Percentiles rank a stretch among this genome's conserved stretches.
Evolutionary conservation across 2,329 filamentous ascomycete species (phyloP).

Genomic region (Pseudofabraea citricarpa): DNA sequence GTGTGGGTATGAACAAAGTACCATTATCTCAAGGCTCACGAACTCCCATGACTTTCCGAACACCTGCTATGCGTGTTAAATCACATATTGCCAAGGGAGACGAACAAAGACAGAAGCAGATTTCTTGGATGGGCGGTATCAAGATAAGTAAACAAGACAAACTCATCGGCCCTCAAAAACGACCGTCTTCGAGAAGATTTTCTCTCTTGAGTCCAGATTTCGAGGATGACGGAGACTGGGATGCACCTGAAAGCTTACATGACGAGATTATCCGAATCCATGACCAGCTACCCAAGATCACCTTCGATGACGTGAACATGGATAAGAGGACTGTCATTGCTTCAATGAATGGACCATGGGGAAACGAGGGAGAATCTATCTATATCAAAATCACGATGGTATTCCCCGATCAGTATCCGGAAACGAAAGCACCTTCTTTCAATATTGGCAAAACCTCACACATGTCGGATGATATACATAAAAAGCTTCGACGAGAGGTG

Average conservation of each 20-base stretch:
- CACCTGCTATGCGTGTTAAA: slow-evolving; percentile 27
- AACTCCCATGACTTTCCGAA: slow-evolving; percentile 18
- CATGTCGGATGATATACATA: slow-evolving; percentile 52
- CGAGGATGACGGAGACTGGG: slow-evolving; percentile 43
- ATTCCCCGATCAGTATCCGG: slow-evolving; percentile 56
- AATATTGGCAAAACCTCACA: slow-evolving; percentile 57
- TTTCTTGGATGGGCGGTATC: slow-evolving; percentile 67
- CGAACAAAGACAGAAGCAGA: slow-evolving; percentile 47
- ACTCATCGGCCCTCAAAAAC: slow-evolving; percentile 11
- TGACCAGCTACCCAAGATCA: slow-evolving; percentile 57
- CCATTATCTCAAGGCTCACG: slow-evolving; percentile 30
- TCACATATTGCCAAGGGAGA: slow-evolving; percentile 22
- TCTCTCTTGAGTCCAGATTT: slow-evolving; percentile 27
- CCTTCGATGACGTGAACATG: slow-evolving; percentile 61
- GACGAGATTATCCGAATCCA: slow-evolving; percentile 61
- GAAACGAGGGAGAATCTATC: slow-evolving; percentile 48
- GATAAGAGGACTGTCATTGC: slow-evolving; percentile 52
- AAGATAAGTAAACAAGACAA: slow-evolving; percentile 44
- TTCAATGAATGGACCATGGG: slow-evolving; percentile 64
- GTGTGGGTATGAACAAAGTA: slow-evolving; percentile 35
- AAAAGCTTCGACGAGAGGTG: slow-evolving; percentile 49
- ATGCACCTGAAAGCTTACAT: slow-evolving; percentile 53
- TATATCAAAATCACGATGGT: slow-evolving; percentile 59
- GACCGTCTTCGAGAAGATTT: slow-evolving; percentile 20
- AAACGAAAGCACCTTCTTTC: slow-evolving; percentile 52